phyloP scores from a whole-genome alignment of 768 basidiomycete genomes.

The Termitomyces sp. region DNA sequence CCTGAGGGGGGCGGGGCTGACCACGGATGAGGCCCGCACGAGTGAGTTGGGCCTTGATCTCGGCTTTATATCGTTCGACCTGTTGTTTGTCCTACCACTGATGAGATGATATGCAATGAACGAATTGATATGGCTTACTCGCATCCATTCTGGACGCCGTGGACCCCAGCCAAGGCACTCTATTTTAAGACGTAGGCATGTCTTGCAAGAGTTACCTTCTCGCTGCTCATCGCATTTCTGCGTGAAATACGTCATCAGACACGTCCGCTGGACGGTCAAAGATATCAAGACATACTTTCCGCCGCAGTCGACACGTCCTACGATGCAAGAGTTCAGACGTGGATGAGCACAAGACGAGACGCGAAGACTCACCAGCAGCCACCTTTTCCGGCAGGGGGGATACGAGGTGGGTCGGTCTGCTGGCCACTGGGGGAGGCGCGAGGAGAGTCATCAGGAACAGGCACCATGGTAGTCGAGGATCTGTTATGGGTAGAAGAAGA shows the following conservation, averaged over 20 bases:
- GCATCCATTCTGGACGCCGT: conserved; percentile 86
- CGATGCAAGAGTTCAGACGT: conserved; percentile 5
- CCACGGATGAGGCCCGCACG: conserved; percentile 77
- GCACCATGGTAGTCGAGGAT: conserved; percentile 28
- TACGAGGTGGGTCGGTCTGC: conserved; percentile 45
- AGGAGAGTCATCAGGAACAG: conserved; percentile 25
- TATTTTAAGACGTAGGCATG: conserved; percentile 75
- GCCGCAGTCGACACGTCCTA: conserved; percentile 80
- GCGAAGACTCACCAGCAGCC: conserved; percentile 66
- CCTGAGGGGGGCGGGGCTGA: conserved; percentile 60
- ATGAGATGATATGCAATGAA: neutral
- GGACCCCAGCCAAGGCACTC: conserved; percentile 83
- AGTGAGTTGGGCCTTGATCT: conserved; percentile 77
- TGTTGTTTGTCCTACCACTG: conserved; percentile 66
- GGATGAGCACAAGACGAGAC: conserved; percentile 3
- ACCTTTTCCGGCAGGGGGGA: conserved; percentile 55
- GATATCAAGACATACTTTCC: conserved; percentile 52
- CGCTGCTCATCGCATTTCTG: conserved; percentile 90
- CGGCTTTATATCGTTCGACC: conserved; percentile 77
- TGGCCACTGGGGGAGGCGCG: conserved; percentile 43
- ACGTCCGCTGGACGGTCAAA: neutral
- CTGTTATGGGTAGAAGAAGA: conserved; percentile 31
- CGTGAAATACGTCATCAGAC: conserved; percentile 8
- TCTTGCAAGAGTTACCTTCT: conserved; percentile 74
- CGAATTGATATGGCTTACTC: conserved; percentile 35